Evolutionary conservation across 352 stramenopile species (phyloP).

Genomic region (Pythium dissotocum): DNA sequence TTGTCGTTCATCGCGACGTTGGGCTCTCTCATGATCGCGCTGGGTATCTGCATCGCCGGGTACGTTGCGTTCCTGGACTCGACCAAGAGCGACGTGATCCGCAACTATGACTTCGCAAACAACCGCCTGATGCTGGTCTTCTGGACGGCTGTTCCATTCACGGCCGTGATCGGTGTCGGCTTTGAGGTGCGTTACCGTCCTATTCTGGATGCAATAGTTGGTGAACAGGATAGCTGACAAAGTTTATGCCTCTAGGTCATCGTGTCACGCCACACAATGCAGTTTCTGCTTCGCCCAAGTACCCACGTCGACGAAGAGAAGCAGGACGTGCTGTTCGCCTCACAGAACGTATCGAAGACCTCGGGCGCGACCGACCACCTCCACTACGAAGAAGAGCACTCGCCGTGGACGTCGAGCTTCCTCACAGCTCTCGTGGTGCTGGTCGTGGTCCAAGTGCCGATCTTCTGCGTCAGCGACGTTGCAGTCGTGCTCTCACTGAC

Average conservation of each 20-base stretch:
- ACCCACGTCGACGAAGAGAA: conserved; percentile 22
- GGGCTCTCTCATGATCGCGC: conserved; percentile 35
- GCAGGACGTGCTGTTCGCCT: conserved; percentile 42
- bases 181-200: conserved; percentile 37
- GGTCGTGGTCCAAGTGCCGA: conserved; percentile 38
- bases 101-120: conserved; percentile 45
- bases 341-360: conserved; percentile 9
- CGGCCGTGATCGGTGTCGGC: conserved; percentile 41
- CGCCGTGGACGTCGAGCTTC: conserved; percentile 20
- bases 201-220: background rate
- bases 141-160: conserved; percentile 48
- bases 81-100: conserved; percentile 45
- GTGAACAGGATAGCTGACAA: background rate
- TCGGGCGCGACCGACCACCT: conserved; percentile 18
- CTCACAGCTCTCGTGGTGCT: conserved; percentile 32
- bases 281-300: conserved; percentile 35
- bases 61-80: conserved; percentile 52
- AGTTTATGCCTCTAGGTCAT: conserved; percentile 33
- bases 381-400: conserved; percentile 14
- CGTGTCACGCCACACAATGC: conserved; percentile 43
- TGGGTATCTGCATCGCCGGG: conserved; percentile 46
- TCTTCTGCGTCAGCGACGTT: conserved; percentile 36
- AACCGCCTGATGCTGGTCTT: conserved; percentile 38
- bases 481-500: conserved; percentile 41
- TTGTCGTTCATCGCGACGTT: conserved; percentile 37